phyloP scores from a whole-genome alignment of 75 land plant species.

The Adiantum capillusveneris region DNA sequence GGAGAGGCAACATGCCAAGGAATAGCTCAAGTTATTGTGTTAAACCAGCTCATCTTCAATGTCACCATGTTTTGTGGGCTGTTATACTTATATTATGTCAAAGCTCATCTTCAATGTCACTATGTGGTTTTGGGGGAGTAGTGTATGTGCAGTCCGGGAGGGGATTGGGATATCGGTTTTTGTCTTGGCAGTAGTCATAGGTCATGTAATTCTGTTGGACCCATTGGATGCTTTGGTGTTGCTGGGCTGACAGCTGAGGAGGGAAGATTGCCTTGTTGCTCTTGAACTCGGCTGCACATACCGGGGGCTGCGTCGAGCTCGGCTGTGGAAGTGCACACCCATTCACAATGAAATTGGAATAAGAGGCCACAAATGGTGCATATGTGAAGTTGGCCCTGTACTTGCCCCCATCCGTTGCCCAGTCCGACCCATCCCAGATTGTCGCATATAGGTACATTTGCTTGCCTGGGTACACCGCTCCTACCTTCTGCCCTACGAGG shows the following conservation, averaged over 20 bases:
- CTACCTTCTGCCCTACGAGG: not conserved
- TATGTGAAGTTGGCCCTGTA: conserved; percentile 36
- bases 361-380: conserved; percentile 47
- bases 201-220: conserved; percentile 51
- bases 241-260: conserved; percentile 9
- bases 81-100: no score
- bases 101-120: no score
- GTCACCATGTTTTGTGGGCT: no score
- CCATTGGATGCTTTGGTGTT: conserved; percentile 22
- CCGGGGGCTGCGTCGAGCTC: not conserved
- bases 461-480: conserved; percentile 24
- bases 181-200: conserved; percentile 69
- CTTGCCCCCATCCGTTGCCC: conserved; percentile 51
- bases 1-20: no score
- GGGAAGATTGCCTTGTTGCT: conserved; percentile 1
- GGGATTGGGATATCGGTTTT: conserved; percentile 39
- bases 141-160: conserved; percentile 49
- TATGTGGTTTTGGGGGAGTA: not conserved
- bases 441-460: conserved; percentile 38
- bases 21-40: no score
- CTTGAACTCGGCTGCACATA: conserved; percentile 5
- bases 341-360: conserved; percentile 24
- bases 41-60: no score
- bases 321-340: conserved; percentile 21
- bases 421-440: conserved; percentile 46